Evolutionary conservation across 805 yeast genomes (phyloP).

Genomic region (Wickerhamiella spandovensis): DNA sequence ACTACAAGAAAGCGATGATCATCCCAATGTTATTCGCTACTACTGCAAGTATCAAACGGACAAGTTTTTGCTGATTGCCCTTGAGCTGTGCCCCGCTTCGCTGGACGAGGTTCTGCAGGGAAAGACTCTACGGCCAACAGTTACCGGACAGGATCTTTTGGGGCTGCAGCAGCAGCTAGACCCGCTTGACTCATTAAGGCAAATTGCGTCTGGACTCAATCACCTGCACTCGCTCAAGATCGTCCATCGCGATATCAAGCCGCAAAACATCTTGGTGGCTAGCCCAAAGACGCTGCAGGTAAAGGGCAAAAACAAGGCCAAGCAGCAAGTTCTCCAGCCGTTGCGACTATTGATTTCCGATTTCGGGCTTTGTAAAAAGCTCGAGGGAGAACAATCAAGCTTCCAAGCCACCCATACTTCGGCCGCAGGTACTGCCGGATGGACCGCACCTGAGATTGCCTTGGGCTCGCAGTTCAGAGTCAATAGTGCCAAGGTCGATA

Average conservation of each 20-base stretch:
- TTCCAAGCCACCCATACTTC: conserved; percentile 84
- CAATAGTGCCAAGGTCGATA: background rate
- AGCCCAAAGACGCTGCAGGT: conserved; percentile 31
- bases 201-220: conserved; percentile 71
- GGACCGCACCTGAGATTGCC: conserved; percentile 85
- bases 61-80: conserved; percentile 78
- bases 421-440: conserved; percentile 95
- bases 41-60: conserved; percentile 88
- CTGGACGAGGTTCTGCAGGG: conserved; percentile 58
- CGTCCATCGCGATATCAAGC: conserved; percentile 89
- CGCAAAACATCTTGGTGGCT: conserved; percentile 82
- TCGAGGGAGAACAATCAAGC: conserved; percentile 86
- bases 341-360: conserved; percentile 77
- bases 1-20: conserved; percentile 89
- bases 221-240: conserved; percentile 82
- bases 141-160: background rate
- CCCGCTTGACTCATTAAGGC: conserved; percentile 38
- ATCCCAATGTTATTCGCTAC: conserved; percentile 86
- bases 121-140: conserved; percentile 25
- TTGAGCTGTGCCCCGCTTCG: conserved; percentile 82
- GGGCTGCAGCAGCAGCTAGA: conserved; percentile 26
- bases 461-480: conserved; percentile 1
- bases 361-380: conserved; percentile 85
- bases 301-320: conserved; percentile 9
- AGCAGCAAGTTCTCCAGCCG: conserved; percentile 25